Conservation (phyloP, 2,329 filamentous ascomycete species). For the Aspergillaceae sp. region DNA sequence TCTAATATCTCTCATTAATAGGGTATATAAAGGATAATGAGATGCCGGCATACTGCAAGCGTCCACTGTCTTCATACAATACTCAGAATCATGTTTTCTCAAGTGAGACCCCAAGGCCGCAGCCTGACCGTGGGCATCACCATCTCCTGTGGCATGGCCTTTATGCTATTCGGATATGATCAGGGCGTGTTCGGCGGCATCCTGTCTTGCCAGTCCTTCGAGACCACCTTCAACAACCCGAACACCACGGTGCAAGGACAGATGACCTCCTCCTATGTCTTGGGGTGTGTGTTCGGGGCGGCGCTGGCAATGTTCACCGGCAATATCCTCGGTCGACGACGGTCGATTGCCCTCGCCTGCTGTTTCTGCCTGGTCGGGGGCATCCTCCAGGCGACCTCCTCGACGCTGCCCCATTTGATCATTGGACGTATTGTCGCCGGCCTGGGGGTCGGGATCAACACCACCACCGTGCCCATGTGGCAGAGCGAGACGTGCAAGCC, state of each 20-base stretch:
- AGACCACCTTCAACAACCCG: background rate
- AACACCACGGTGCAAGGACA: background rate
- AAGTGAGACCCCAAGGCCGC: background rate
- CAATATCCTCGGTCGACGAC: too few species aligned
- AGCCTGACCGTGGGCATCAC: background rate
- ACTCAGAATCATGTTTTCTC: too few species aligned
- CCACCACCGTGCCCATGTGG: conserved; percentile 25
- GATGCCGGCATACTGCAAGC: too few species aligned
- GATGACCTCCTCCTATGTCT: background rate
- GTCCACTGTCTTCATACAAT: too few species aligned
- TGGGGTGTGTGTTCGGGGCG: background rate
- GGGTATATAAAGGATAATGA: too few species aligned
- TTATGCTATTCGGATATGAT: background rate
- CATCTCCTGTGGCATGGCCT: background rate
- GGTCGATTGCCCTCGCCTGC: background rate
- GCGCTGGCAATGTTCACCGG: too few species aligned
- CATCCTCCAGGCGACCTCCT: conserved; percentile 11
- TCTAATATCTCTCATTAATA: too few species aligned
- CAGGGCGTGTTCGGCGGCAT: background rate
- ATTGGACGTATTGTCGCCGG: conserved; percentile 22
- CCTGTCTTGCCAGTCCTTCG: background rate
- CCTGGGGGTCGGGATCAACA: conserved; percentile 21
- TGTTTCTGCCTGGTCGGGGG: conserved; percentile 10
- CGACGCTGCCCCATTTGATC: conserved; percentile 12
- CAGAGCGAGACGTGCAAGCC: conserved; percentile 23